These are phyloP conservation scores for Coemansia sp. DNA, from an alignment of 192 early-diverging fungal species.

Conservation along the genomic window DNA sequence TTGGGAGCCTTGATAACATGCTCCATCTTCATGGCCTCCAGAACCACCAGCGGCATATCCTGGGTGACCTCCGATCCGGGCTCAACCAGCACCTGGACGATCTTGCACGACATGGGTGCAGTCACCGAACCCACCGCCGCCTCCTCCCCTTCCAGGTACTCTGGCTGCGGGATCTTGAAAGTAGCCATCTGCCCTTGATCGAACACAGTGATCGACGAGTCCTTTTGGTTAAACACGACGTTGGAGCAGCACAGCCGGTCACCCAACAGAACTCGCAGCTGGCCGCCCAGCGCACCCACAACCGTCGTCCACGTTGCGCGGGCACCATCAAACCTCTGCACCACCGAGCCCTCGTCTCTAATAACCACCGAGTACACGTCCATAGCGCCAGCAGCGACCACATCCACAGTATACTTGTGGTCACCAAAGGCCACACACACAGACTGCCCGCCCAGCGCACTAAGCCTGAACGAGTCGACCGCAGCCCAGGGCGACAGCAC, in stretches of 20 bases:
- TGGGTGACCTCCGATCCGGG: constrained; percentile 79
- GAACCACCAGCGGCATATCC: constrained; percentile 79
- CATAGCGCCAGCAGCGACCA: constrained; percentile 9
- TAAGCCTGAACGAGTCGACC: constrained; percentile 54
- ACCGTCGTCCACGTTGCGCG: constrained; percentile 27
- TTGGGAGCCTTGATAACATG: constrained; percentile 82
- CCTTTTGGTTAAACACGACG: constrained; percentile 64
- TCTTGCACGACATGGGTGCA: constrained; percentile 91
- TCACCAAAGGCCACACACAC: constrained; percentile 22
- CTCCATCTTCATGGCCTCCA: constrained; percentile 99
- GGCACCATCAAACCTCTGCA: constrained; percentile 18
- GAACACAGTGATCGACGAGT: constrained; percentile 63
- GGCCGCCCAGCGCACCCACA: constrained; percentile 32
- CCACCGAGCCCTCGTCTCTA: not conserved
- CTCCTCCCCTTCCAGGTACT: constrained; percentile 76
- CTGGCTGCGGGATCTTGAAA: constrained; percentile 36
- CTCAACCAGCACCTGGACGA: constrained; percentile 79
- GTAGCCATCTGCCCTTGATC: constrained; percentile 67
- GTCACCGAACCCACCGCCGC: constrained; percentile 69
- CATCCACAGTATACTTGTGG: constrained; percentile 27
- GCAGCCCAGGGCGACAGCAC: constrained; percentile 45
- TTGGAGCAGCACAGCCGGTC: constrained; percentile 61
- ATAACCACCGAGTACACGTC: constrained; percentile 28
- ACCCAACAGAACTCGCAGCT: constrained; percentile 65
- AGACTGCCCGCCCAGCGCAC: constrained; percentile 32